Conservation (phyloP, 2,329 filamentous ascomycete genomes). For the Diplodia mutila region DNA sequence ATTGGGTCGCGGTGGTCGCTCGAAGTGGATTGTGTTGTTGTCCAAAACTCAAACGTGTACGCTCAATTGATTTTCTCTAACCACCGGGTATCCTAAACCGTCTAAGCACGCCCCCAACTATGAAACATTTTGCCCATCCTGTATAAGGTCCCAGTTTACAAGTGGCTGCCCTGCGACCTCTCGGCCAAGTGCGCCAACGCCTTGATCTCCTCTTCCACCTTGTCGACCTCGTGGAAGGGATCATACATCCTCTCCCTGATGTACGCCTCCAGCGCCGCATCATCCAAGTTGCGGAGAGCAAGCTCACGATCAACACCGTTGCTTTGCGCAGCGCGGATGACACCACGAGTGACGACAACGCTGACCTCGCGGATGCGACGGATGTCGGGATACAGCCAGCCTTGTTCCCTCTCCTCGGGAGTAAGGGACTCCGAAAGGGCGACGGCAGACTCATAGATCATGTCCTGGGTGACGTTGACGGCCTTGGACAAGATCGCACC, state of each 20-base stretch:
- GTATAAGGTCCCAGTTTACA: neutral
- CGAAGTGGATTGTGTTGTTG: too few relatives aligned
- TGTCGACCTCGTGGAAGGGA: conserved; percentile 51
- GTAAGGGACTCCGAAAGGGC: conserved; percentile 79
- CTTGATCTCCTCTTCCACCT: conserved; percentile 43
- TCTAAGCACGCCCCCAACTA: conserved; percentile 9
- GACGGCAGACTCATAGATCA: conserved; percentile 93
- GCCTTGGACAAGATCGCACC: conserved; percentile 91
- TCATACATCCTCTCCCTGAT: conserved; percentile 57
- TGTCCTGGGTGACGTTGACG: conserved; percentile 83
- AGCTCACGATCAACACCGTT: conserved; percentile 64
- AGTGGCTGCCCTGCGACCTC: conserved; percentile 16
- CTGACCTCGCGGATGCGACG: conserved; percentile 90
- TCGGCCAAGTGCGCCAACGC: conserved; percentile 10
- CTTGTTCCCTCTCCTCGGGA: conserved; percentile 77
- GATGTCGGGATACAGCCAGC: conserved; percentile 89
- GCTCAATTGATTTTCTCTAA: conserved; percentile 13
- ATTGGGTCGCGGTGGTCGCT: too few relatives aligned
- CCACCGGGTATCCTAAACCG: conserved; percentile 19
- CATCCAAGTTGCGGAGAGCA: conserved; percentile 67
- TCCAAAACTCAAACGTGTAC: neutral
- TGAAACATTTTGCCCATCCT: neutral
- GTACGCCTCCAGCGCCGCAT: conserved; percentile 73
- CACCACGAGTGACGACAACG: conserved; percentile 82
- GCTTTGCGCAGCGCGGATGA: conserved; percentile 87